Evolutionary conservation across 2,329 filamentous ascomycete genomes (phyloP), one percentile per base, ranked within the genome.

Genomic region (Purpureocillium takamizusanense): DNA sequence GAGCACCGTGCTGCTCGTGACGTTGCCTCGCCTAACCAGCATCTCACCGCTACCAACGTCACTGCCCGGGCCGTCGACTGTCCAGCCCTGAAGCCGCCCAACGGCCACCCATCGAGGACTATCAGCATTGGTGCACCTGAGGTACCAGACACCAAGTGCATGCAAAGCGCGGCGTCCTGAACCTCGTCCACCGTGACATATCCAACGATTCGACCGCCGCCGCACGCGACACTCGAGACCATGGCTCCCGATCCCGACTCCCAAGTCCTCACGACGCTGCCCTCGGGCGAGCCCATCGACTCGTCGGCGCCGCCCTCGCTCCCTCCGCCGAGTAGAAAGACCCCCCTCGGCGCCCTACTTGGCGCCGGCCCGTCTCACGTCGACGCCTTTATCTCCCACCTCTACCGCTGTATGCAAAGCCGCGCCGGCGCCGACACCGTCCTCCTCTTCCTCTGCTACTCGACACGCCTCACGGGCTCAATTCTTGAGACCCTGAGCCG

Each of bases 371-470:
- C 54, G 15, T 43, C 45, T 29, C 46, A 44, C 50, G 28, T 66
- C 49, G 74, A 79, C 53, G 64, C 60, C 56, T 73, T 77, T 54
- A 57, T 81, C 45, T 55, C 66, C 18, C 70, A 72, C 57, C 66
- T 80, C 35, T 63, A 71, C 53, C 78, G 78, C 47, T 76, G 83
- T 54, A 67, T 87, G 49, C 72, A 77, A 46, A 83, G 81, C 9
- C 77, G 83, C 33, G 60, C 72, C 28, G 83, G 83, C 52, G 77
- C 82, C 57, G 84, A 88, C 62, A 73, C 75, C 35, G 67, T 80
- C 44, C 76, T 89, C 50, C 73, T 81, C 45, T 76, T 82, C 48
- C 57, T 81, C 44, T 77, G 80, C 63, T 90, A 89, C 66, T 63
- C 70, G 42, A 70, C 81, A 39, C 78, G 76, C 43, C 60, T 81